A percentile compares a stretch with the other conserved stretches of the same genome.
These are phyloP conservation scores for Puccinia horiana DNA, from an alignment of 1,284 basidiomycete species.

Conservation along the genomic window DNA sequence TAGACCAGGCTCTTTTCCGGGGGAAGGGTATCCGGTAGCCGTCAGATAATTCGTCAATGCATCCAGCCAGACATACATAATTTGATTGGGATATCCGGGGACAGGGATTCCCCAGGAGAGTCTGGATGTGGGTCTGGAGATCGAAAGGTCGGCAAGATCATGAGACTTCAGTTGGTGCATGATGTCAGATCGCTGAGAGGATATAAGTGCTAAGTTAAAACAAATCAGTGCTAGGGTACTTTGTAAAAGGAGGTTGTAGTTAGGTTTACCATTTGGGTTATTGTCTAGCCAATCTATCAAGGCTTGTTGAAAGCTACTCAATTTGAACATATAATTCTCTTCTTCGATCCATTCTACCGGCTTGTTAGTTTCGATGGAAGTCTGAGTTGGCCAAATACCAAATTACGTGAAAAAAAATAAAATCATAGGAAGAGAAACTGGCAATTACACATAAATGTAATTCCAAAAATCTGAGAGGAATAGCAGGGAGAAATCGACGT, in stretches of 20 bases:
- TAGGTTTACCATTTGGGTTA: constrained; percentile 50
- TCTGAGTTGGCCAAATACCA: constrained; percentile 8
- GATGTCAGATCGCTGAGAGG: constrained; percentile 52
- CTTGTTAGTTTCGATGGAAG: constrained; percentile 56
- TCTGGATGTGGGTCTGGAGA: constrained; percentile 56
- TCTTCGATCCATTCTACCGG: constrained; percentile 58
- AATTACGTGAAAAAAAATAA: not conserved
- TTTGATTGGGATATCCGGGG: constrained; percentile 55
- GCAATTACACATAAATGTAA: constrained; percentile 21
- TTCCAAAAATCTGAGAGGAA: not conserved
- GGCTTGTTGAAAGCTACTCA: constrained; percentile 54
- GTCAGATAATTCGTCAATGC: constrained; percentile 58
- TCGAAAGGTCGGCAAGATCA: constrained; percentile 55
- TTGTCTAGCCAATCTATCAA: constrained; percentile 55
- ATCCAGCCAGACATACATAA: constrained; percentile 59
- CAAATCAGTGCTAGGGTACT: not conserved
- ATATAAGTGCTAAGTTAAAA: constrained; percentile 39
- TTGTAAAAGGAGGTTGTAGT: constrained; percentile 3
- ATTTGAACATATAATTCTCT: constrained; percentile 58
- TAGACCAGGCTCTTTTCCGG: not conserved
- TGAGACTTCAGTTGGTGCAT: constrained; percentile 54
- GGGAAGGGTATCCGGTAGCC: constrained; percentile 56
- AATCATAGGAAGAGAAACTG: not conserved
- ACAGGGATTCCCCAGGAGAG: constrained; percentile 58
- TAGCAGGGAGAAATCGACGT: not conserved